Evolutionary conservation across 352 stramenopile species (phyloP), one percentile per base, ranked within the genome.

Genomic region (Stramenopiles sp.): DNA sequence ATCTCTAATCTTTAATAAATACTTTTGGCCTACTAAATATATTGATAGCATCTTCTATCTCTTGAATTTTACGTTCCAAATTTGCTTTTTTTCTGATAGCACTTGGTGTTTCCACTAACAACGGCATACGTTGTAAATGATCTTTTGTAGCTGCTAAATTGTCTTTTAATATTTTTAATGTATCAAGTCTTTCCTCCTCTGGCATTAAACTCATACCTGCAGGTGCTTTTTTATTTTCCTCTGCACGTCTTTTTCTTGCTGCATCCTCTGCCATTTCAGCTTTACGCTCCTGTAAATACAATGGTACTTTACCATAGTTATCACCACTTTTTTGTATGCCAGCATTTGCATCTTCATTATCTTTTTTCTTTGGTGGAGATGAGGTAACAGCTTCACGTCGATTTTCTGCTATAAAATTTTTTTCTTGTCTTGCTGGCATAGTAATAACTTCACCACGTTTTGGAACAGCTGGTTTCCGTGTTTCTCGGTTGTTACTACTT

Each of bases 11-110:
- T 33, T 76, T 76, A 20, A 94, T 84, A 43, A 91, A 94, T 30
- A 96, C 90, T 84, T 93, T 95, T 0, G 83, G 53, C 7, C 88
- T 87, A 78, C 87, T 87, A 53, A 95, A 96, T 20, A 95, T 88
- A 32, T 87, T 88, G 82, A 95, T 93, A 29, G 91, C 90, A 74
- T 92, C 88, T 32, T 95, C 90, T 65, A 95, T 94, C 79, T 95
- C 90, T 78, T 88, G 87, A 20, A 95, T 81, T 76, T 92, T 91
- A 23, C 83, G 80, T 63, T 95, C 88, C 0, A 95, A 81, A 43
- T 88, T 88, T 38, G 91, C 87, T 81, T 94, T 93, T 63, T 87
- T 84, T 31, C 88, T 87, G 23, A 89, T 89, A 82, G 94, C 88
- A 29, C 84, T 88, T 7, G 88, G 83, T 0, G 90, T 94, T 78